These are phyloP conservation scores for Alternaria dauci DNA, from an alignment of 2,329 filamentous ascomycete genomes.

Conservation along the genomic window DNA sequence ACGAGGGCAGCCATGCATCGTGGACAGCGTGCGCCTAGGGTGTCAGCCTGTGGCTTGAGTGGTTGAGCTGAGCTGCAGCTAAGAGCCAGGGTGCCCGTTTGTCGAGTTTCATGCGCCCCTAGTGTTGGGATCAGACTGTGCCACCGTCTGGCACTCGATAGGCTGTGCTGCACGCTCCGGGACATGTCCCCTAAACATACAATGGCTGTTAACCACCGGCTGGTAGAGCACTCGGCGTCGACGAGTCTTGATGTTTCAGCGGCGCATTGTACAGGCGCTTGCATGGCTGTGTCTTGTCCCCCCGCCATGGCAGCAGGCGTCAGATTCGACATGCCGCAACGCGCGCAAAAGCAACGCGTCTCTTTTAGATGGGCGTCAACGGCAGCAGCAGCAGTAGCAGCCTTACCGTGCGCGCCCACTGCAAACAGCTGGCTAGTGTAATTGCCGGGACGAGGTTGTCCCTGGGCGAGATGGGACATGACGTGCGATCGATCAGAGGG, in stretches of 20 bases:
- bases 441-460: slow-evolving; percentile 27
- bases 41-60: slow-evolving; percentile 15
- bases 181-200: slow-evolving; percentile 11
- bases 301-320: slow-evolving; percentile 10
- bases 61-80: slow-evolving; percentile 19
- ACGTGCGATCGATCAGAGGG: slow-evolving; percentile 28
- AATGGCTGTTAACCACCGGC: slow-evolving; percentile 20
- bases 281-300: background rate
- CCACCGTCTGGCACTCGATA: slow-evolving; percentile 15
- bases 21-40: slow-evolving; percentile 6
- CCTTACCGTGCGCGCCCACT: slow-evolving; percentile 19
- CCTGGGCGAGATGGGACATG: slow-evolving; percentile 25
- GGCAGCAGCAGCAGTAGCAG: slow-evolving; percentile 15
- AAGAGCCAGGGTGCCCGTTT: slow-evolving; percentile 15
- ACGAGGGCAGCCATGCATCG: slow-evolving; percentile 7
- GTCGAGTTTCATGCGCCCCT: slow-evolving; percentile 31
- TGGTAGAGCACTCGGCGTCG: slow-evolving; percentile 14
- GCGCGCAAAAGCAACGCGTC: slow-evolving; percentile 15
- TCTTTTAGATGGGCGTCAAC: slow-evolving; percentile 25
- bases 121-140: slow-evolving; percentile 20
- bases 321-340: background rate
- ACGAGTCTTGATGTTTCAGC: slow-evolving; percentile 23
- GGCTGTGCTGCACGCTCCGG: slow-evolving; percentile 17
- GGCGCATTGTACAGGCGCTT: slow-evolving; percentile 23
- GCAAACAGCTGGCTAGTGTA: slow-evolving; percentile 36